Percentiles rank a stretch among this genome's conserved stretches.
phyloP scores from a whole-genome alignment of 192 early-diverging fungal species.

The Paraglomus brasilianum region DNA sequence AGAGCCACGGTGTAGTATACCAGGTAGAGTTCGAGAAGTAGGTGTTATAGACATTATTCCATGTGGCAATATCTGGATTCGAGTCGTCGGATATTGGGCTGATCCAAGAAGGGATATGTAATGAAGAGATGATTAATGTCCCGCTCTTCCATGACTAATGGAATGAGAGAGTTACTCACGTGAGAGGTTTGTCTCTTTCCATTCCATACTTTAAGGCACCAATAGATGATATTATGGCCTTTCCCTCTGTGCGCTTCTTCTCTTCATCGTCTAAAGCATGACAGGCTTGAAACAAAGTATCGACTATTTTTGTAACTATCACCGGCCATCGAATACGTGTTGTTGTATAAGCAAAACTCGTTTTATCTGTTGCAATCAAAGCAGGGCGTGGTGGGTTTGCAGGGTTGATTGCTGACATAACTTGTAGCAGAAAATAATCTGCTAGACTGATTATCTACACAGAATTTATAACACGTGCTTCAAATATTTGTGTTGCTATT shows the following conservation, averaged over 20 bases:
- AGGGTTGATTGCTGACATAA: slow-evolving; percentile 10
- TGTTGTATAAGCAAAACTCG: slow-evolving; percentile 77
- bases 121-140: neutral
- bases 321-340: slow-evolving; percentile 75
- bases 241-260: slow-evolving; percentile 64
- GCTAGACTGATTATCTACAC: too few relatives aligned
- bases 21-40: slow-evolving; percentile 63
- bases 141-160: neutral
- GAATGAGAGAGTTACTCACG: slow-evolving; percentile 34
- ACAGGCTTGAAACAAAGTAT: slow-evolving; percentile 63
- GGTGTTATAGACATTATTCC: slow-evolving; percentile 61
- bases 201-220: slow-evolving; percentile 74
- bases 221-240: slow-evolving; percentile 62
- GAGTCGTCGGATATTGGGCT: slow-evolving; percentile 55
- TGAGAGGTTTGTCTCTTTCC: slow-evolving; percentile 56
- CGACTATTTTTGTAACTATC: slow-evolving; percentile 78
- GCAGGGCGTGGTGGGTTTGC: slow-evolving; percentile 60
- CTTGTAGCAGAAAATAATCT: neutral
- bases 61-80: slow-evolving; percentile 54
- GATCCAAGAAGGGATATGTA: neutral
- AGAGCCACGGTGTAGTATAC: slow-evolving; percentile 78
- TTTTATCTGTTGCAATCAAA: slow-evolving; percentile 57
- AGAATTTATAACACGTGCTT: too few relatives aligned
- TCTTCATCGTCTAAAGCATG: slow-evolving; percentile 35
- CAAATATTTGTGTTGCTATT: too few relatives aligned